These are phyloP conservation scores for Brettanomyces sp. DNA, from an alignment of 805 yeast genomes.

Conservation along the genomic window DNA sequence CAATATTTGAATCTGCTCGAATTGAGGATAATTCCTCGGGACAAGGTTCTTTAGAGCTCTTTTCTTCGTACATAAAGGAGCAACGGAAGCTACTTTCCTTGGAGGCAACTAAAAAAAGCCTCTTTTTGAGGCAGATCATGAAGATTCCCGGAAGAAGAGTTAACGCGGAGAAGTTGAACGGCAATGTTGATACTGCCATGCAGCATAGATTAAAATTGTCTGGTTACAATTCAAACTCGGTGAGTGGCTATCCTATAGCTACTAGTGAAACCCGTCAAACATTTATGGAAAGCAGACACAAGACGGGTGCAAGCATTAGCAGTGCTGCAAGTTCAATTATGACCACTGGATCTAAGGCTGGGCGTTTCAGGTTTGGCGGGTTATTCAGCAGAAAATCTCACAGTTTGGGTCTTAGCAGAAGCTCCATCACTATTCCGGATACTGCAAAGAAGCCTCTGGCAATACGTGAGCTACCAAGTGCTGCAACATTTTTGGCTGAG, in stretches of 20 bases:
- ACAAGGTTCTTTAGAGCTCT: conserved; percentile 23
- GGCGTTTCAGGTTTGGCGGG: conserved; percentile 21
- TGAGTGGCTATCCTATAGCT: too few species aligned
- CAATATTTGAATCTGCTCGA: conserved; percentile 29
- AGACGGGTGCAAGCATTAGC: neutral
- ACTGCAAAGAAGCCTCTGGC: conserved; percentile 26
- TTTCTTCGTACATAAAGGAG: conserved; percentile 7
- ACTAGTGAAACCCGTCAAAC: too few species aligned
- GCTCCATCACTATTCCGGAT: conserved; percentile 17
- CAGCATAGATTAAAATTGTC: too few species aligned
- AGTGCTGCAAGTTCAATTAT: neutral
- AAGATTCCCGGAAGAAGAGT: too few species aligned
- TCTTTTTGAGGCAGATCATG: conserved; percentile 18
- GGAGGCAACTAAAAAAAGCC: conserved; percentile 28
- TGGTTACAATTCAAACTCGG: too few species aligned
- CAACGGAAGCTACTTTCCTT: conserved; percentile 46
- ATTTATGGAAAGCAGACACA: too few species aligned
- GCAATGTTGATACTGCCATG: too few species aligned
- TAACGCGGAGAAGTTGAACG: too few species aligned
- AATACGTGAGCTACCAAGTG: conserved; percentile 53
- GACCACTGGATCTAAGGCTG: neutral
- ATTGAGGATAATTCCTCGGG: conserved; percentile 29
- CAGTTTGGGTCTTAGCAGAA: conserved; percentile 48
- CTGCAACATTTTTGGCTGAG: conserved; percentile 28
- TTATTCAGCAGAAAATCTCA: conserved; percentile 36